Percentiles rank a stretch among this genome's conserved stretches.
These are phyloP conservation scores for Lomentospora prolificans DNA, from an alignment of 2,329 filamentous ascomycete species.

Conservation along the genomic window DNA sequence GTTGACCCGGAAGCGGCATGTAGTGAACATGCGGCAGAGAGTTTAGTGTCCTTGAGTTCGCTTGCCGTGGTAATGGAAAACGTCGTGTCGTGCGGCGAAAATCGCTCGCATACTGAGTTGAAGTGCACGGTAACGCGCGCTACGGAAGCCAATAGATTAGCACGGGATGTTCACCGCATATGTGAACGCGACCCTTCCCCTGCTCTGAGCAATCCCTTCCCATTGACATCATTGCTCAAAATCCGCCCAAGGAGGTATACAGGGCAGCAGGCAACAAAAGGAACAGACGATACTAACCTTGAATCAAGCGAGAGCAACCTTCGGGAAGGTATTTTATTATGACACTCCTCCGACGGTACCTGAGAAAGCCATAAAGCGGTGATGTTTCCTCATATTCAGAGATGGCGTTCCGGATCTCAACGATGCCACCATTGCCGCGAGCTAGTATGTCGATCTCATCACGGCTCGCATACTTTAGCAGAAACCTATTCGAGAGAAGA, in stretches of 20 bases:
- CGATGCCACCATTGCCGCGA: slow-evolving; percentile 70
- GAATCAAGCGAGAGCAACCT: slow-evolving; percentile 77
- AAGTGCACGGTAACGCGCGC: slow-evolving; percentile 73
- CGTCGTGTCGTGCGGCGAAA: slow-evolving; percentile 77
- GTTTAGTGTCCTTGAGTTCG: slow-evolving; percentile 76
- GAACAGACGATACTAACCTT: slow-evolving; percentile 60
- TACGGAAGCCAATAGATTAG: slow-evolving; percentile 26
- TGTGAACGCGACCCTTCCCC: background rate
- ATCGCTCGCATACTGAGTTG: slow-evolving; percentile 56
- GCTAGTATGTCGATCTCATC: slow-evolving; percentile 77
- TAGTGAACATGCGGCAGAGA: slow-evolving; percentile 80
- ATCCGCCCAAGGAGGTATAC: background rate
- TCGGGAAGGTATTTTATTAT: slow-evolving; percentile 89
- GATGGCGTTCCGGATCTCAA: slow-evolving; percentile 72
- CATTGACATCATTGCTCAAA: background rate
- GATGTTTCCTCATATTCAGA: slow-evolving; percentile 72
- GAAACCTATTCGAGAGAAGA: slow-evolving; percentile 55
- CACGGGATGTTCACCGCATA: background rate
- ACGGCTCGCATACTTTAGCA: slow-evolving; percentile 81
- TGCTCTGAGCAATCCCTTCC: background rate
- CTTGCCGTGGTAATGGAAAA: slow-evolving; percentile 66
- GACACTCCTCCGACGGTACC: slow-evolving; percentile 82
- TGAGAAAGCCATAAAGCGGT: slow-evolving; percentile 83
- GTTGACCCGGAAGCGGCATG: slow-evolving; percentile 81
- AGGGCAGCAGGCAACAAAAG: slow-evolving; percentile 7